These are phyloP conservation scores for Vigna trinervia DNA, from an alignment of 306 rosid genomes.

Conservation along the genomic window DNA sequence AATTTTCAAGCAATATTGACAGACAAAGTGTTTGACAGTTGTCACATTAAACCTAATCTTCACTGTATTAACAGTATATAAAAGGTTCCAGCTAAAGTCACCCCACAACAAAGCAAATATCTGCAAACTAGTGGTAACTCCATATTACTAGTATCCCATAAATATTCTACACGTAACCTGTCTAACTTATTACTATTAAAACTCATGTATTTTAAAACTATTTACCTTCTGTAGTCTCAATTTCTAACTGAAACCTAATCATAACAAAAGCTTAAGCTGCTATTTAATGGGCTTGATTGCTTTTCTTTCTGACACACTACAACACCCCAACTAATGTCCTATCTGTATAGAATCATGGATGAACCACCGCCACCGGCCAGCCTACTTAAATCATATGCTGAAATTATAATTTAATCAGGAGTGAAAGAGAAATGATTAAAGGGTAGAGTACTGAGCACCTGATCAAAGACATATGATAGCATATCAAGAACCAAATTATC, in stretches of 20 bases:
- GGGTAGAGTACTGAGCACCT: not conserved
- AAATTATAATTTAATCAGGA: constrained; percentile 23
- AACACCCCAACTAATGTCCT: not conserved
- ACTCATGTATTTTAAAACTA: constrained; percentile 8
- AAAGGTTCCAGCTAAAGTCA: constrained; percentile 19
- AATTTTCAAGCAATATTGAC: constrained; percentile 24
- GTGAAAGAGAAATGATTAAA: constrained; percentile 18
- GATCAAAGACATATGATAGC: constrained; percentile 19
- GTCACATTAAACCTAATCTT: constrained; percentile 34
- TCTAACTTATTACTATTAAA: constrained; percentile 5
- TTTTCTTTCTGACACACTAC: not conserved
- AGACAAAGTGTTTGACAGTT: constrained; percentile 20
- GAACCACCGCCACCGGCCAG: constrained; percentile 16
- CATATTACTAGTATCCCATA: constrained; percentile 25
- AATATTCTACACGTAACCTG: constrained; percentile 16
- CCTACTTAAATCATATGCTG: constrained; percentile 5
- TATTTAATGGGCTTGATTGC: not conserved
- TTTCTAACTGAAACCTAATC: constrained; percentile 2
- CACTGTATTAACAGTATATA: constrained; percentile 1
- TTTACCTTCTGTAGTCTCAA: not conserved
- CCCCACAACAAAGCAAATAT: constrained; percentile 29
- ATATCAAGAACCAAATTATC: constrained; percentile 30
- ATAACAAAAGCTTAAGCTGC: constrained; percentile 18
- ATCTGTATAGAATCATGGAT: not conserved
- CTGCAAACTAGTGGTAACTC: constrained; percentile 14